A percentile compares a stretch with the other conserved stretches of the same genome.
Conservation (phyloP, 1,284 basidiomycete species). For the Leccinum pallidistipes region DNA sequence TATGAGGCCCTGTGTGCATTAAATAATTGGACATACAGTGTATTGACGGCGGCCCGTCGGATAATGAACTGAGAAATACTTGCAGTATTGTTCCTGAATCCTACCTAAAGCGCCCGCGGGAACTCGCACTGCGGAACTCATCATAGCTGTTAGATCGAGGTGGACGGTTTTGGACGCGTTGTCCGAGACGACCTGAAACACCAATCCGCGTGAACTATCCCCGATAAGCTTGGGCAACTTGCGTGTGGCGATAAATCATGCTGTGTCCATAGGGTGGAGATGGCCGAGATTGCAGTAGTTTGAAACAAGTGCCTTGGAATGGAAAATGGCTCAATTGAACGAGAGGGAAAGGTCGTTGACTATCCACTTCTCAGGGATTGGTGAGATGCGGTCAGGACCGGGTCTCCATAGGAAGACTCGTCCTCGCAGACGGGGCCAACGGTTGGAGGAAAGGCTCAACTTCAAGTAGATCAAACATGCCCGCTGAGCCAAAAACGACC, state of each 20-base stretch:
- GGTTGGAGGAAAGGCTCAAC: neutral
- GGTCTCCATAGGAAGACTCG: neutral
- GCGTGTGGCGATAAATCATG: neutral
- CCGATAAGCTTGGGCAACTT: constrained; percentile 2
- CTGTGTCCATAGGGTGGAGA: constrained; percentile 3
- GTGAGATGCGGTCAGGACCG: neutral
- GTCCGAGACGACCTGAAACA: constrained; percentile 3
- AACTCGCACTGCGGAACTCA: neutral
- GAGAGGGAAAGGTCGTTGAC: neutral
- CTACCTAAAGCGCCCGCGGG: neutral
- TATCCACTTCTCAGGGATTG: neutral
- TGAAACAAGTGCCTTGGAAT: neutral
- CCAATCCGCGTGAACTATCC: neutral
- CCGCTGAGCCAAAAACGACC: constrained; percentile 4
- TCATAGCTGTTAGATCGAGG: neutral
- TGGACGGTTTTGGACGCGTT: neutral
- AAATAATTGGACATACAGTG: neutral
- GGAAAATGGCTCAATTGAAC: neutral
- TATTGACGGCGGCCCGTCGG: neutral
- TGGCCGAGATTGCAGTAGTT: neutral
- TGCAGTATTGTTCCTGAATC: neutral
- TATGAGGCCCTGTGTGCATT: neutral
- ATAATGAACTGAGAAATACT: neutral
- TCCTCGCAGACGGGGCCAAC: neutral
- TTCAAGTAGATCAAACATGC: neutral